phyloP scores from a whole-genome alignment of 2,329 filamentous ascomycete genomes.

The Calonectria pauciramosa region DNA sequence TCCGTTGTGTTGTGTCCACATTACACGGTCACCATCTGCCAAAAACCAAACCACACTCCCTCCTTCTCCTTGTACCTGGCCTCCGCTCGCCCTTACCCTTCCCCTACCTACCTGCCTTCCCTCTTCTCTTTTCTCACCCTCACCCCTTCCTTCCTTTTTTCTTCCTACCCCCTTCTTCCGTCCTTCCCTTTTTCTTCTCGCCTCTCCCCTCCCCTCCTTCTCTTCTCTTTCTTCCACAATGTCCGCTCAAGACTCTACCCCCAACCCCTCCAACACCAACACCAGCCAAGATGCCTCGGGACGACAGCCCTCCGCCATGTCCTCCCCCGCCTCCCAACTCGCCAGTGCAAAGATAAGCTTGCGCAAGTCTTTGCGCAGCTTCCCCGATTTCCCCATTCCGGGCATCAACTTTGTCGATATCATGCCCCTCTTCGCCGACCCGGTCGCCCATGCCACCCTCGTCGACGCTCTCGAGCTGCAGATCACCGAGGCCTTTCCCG shows the following conservation, averaged over 20 bases:
- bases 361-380: slow-evolving; percentile 82
- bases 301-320: slow-evolving; percentile 73
- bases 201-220: slow-evolving; percentile 45
- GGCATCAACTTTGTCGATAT: slow-evolving; percentile 99
- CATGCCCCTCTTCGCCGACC: slow-evolving; percentile 92
- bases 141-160: slow-evolving; percentile 45
- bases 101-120: slow-evolving; percentile 35
- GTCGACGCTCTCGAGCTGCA: slow-evolving; percentile 89
- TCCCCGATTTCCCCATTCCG: slow-evolving; percentile 90
- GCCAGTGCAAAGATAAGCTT: slow-evolving; percentile 79
- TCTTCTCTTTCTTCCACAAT: slow-evolving; percentile 52
- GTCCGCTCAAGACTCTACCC: slow-evolving; percentile 45
- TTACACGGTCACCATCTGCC: slow-evolving; percentile 34
- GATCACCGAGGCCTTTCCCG: slow-evolving; percentile 73
- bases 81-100: slow-evolving; percentile 43
- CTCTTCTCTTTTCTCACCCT: slow-evolving; percentile 39
- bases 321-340: slow-evolving; percentile 75
- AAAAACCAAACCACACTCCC: slow-evolving; percentile 41
- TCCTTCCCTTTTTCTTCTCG: slow-evolving; percentile 44
- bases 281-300: slow-evolving; percentile 69
- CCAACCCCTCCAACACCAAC: slow-evolving; percentile 46
- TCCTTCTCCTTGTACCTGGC: slow-evolving; percentile 41
- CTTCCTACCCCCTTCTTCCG: slow-evolving; percentile 45
- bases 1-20: slow-evolving; percentile 20
- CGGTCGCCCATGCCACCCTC: slow-evolving; percentile 79